Base-by-base conservation (phyloP, 140 eudicot genomes). In the Artemisia princeps region DNA sequence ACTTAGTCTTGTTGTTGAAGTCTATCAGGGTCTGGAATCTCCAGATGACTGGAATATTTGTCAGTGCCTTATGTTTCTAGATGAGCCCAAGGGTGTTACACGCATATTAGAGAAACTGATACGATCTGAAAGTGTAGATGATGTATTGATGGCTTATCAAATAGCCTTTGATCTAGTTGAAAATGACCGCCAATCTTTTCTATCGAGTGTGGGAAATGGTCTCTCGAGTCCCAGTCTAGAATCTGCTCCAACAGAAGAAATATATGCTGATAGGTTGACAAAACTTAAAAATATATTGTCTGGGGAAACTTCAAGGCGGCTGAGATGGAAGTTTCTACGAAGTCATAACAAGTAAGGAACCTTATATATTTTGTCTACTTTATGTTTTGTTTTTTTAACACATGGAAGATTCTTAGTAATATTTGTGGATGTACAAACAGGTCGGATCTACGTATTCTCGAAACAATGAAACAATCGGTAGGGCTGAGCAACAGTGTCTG, bases 401-500 rank as follows among this genome's bases (percentile, higher is more conserved):
- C 33, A 9, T 59, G 12, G 67, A 46, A 24, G 53, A 20, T 22
- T 70, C n/a, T 60, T 57, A 40, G 55, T 16, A 45, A 48, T 55
- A 19, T 53, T 54, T 37, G 9, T 50, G 53, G 23, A 37, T 70
- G 12, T 67, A 8, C 3, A 30, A 67, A 28, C 69, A 92, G 99
- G 88, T 92, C 96, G 62, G 99, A 92, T 77, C 95, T 92, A 53
- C 95, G 84, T 65, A 86, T 92, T 64, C 84, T 92, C 0, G 86
- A 92, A 84, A 92, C 94, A 12, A 92, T 92, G 74, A 92, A 92
- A 77, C 95, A 88, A 59, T 84, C 99, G 23, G 87, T 92, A 24
- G 96, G 86, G 79, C 86, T 82, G 96, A 88, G 95, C 84, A 92
- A 92, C 77, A 88, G 96, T 55, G 99, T 92, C 55, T 92, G 96